Percentiles rank a stretch among this genome's conserved stretches.
These are phyloP conservation scores for Boletus pseudo-olivaceus DNA, from an alignment of 768 basidiomycete species.

Conservation along the genomic window DNA sequence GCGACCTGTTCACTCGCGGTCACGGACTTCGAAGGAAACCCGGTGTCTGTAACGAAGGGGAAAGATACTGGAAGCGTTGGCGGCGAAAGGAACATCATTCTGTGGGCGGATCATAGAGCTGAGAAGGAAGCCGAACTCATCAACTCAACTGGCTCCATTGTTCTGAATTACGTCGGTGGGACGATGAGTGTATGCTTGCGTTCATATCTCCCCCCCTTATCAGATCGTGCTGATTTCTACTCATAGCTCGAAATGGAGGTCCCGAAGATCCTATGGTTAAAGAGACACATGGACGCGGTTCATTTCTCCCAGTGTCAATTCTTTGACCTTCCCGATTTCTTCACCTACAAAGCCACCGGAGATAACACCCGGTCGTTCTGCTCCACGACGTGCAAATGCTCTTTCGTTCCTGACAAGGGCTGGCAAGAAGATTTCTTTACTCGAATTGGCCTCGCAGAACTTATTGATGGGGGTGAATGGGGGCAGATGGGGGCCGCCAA, in stretches of 20 bases:
- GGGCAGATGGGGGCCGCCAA: conserved; percentile 68
- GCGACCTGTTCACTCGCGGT: conserved; percentile 97
- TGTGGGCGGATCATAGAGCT: conserved; percentile 98
- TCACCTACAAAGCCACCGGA: conserved; percentile 88
- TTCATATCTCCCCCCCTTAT: not conserved
- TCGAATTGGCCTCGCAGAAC: conserved; percentile 73
- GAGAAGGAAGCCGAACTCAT: conserved; percentile 88
- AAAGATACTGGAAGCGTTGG: conserved; percentile 49
- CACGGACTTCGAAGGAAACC: conserved; percentile 65
- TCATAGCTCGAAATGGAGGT: conserved; percentile 94
- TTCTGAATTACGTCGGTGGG: conserved; percentile 93
- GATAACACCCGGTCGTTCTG: conserved; percentile 76
- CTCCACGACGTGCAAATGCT: conserved; percentile 95
- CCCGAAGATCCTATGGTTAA: conserved; percentile 96
- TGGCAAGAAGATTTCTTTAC: conserved; percentile 90
- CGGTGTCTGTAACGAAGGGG: conserved; percentile 72
- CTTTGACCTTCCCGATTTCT: conserved; percentile 91
- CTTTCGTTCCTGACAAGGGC: conserved; percentile 80
- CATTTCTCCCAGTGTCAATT: conserved; percentile 76
- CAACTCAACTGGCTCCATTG: conserved; percentile 78
- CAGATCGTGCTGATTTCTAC: conserved; percentile 5
- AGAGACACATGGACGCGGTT: conserved; percentile 73
- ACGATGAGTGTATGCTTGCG: conserved; percentile 76
- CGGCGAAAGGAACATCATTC: conserved; percentile 81
- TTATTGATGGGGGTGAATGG: conserved; percentile 62